These are phyloP conservation scores for Colletotrichum acutatum DNA, from an alignment of 2,329 filamentous ascomycete species.

Conservation along the genomic window DNA sequence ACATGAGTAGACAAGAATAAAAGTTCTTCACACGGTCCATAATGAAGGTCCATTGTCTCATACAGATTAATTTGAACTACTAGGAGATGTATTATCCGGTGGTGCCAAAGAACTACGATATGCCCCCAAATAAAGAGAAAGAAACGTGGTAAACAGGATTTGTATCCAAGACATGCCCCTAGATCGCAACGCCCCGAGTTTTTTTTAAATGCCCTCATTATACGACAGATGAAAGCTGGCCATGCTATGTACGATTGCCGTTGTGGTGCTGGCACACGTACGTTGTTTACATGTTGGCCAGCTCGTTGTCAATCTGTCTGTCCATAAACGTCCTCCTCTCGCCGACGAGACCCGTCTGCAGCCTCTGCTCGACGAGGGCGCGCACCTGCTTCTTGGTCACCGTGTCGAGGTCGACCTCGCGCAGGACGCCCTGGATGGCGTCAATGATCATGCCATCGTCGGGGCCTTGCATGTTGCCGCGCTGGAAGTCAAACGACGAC, in stretches of 20 bases:
- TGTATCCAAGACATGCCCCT: conserved; percentile 3
- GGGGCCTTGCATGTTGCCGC: conserved; percentile 69
- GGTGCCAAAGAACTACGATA: not conserved
- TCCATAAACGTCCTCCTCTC: conserved; percentile 92
- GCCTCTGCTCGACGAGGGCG: conserved; percentile 89
- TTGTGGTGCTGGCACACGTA: not conserved
- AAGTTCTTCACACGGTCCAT: not conserved
- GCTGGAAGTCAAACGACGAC: conserved; percentile 72
- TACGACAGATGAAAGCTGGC: conserved; percentile 12
- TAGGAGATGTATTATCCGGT: conserved; percentile 32
- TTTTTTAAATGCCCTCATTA: conserved; percentile 22
- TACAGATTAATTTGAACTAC: conserved; percentile 21
- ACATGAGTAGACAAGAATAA: not conserved
- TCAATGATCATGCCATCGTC: conserved; percentile 85
- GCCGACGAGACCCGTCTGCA: conserved; percentile 88
- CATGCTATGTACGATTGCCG: conserved; percentile 26
- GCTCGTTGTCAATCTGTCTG: conserved; percentile 89
- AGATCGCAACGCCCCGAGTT: conserved; percentile 27
- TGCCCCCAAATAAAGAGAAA: conserved; percentile 6
- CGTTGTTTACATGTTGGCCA: conserved; percentile 84
- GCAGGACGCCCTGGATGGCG: conserved; percentile 83
- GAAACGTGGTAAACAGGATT: conserved; percentile 1
- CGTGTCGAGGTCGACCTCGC: conserved; percentile 93
- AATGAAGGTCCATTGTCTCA: not conserved
- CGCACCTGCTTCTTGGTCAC: conserved; percentile 98